phyloP scores from a whole-genome alignment of 2,329 filamentous ascomycete species.

The Annulohypoxylon truncatum region DNA sequence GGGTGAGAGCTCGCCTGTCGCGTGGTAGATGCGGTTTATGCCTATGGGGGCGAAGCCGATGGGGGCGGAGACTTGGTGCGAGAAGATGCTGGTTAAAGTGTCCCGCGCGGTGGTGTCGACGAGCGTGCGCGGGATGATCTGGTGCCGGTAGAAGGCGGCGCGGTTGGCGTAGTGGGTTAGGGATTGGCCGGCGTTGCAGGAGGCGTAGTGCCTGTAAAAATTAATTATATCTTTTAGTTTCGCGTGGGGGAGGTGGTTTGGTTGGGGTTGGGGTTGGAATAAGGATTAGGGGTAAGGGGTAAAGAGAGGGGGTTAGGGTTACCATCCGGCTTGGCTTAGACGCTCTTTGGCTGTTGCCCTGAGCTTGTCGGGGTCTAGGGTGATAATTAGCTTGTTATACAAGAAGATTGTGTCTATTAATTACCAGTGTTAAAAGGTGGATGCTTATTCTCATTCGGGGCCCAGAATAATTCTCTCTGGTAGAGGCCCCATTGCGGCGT shows the following conservation, averaged over 20 bases:
- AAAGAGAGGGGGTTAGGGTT: neutral
- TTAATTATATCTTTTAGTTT: too few species aligned
- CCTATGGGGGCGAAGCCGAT: slow-evolving; percentile 74
- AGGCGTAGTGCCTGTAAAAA: slow-evolving; percentile 66
- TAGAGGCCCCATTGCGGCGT: slow-evolving; percentile 47
- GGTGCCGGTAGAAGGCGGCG: slow-evolving; percentile 72
- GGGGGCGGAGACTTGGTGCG: slow-evolving; percentile 68
- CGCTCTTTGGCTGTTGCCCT: slow-evolving; percentile 67
- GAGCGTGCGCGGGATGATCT: slow-evolving; percentile 70
- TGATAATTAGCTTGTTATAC: neutral
- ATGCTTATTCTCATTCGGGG: slow-evolving; percentile 45
- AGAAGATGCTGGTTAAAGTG: slow-evolving; percentile 68
- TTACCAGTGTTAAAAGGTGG: slow-evolving; percentile 45
- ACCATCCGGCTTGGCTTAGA: slow-evolving; percentile 68
- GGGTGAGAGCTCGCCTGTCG: slow-evolving; percentile 67
- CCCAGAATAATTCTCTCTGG: slow-evolving; percentile 47
- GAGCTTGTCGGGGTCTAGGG: slow-evolving; percentile 65
- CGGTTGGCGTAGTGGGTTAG: slow-evolving; percentile 67
- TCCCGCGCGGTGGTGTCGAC: slow-evolving; percentile 70
- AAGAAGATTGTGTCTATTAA: neutral
- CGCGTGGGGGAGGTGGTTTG: too few species aligned
- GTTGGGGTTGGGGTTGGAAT: neutral
- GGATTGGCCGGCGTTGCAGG: slow-evolving; percentile 66
- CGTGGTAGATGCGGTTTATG: slow-evolving; percentile 74
- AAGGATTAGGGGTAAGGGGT: neutral